phyloP scores from a whole-genome alignment of 768 basidiomycete genomes.

The Auriscalpium orientale region DNA sequence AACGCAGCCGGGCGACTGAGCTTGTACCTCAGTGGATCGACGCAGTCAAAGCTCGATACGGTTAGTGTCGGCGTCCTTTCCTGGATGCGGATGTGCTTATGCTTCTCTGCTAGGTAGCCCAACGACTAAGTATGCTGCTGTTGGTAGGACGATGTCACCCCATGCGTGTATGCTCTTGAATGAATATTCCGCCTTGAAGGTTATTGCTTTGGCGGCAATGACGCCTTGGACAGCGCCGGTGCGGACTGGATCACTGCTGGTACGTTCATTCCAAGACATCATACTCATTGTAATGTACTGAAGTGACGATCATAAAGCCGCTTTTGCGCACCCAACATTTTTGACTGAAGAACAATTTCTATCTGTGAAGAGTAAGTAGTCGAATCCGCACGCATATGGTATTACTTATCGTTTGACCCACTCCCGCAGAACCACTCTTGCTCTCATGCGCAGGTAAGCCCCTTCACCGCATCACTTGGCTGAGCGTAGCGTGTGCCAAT shows the following conservation, averaged over 20 bases:
- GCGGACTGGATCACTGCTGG: neutral
- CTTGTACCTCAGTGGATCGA: neutral
- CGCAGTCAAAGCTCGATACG: neutral
- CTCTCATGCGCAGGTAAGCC: neutral
- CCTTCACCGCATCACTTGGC: neutral
- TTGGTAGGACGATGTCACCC: neutral
- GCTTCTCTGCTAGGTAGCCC: neutral
- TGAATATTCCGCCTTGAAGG: neutral
- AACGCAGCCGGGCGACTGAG: neutral
- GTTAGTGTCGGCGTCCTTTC: neutral
- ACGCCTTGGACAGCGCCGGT: neutral
- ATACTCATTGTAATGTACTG: too few relatives aligned
- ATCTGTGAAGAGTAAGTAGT: neutral
- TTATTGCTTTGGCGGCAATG: neutral
- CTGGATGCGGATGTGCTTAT: neutral
- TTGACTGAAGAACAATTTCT: neutral
- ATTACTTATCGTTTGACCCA: neutral
- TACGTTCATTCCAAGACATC: neutral
- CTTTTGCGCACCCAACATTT: neutral
- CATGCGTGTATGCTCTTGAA: neutral
- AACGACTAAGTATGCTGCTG: neutral
- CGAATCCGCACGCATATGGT: too few relatives aligned
- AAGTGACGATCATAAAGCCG: neutral
- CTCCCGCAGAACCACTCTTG: neutral
- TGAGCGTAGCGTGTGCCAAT: neutral